These are phyloP conservation scores for Phytophthora crassamura DNA, from an alignment of 352 stramenopile species.

Conservation along the genomic window DNA sequence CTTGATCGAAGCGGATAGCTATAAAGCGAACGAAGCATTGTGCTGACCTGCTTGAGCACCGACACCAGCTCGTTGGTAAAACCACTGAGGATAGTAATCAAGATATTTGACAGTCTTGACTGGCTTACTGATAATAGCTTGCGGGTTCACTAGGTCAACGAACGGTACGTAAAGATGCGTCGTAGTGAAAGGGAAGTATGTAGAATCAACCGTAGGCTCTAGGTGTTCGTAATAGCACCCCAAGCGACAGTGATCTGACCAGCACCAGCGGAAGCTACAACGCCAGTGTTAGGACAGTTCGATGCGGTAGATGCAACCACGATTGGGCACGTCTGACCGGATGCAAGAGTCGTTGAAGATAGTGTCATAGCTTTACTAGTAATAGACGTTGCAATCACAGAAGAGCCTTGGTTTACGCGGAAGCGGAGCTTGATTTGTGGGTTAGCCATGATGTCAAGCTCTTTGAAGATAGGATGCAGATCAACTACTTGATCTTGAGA, in stretches of 20 bases:
- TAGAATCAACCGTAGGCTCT: neutral
- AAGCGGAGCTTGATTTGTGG: no score
- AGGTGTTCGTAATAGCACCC: neutral
- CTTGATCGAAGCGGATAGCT: neutral
- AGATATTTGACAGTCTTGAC: neutral
- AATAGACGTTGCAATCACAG: neutral
- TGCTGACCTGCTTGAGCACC: neutral
- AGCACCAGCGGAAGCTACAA: neutral
- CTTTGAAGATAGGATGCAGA: slow-evolving; percentile 5
- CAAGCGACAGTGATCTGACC: neutral
- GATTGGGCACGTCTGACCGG: neutral
- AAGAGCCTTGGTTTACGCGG: no score
- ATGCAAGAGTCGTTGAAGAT: neutral
- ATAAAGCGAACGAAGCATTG: neutral
- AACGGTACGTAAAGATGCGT: neutral
- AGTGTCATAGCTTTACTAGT: no score
- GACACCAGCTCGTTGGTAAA: neutral
- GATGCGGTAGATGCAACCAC: neutral
- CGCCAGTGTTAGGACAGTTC: neutral
- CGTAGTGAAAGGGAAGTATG: neutral
- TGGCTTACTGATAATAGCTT: neutral
- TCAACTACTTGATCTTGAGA: slow-evolving; percentile 2
- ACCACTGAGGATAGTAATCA: neutral
- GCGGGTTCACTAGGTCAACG: neutral
- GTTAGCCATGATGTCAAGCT: slow-evolving; percentile 4